Base-by-base conservation (phyloP, 177 flowering plant species). In the Vitis hybrid region DNA sequence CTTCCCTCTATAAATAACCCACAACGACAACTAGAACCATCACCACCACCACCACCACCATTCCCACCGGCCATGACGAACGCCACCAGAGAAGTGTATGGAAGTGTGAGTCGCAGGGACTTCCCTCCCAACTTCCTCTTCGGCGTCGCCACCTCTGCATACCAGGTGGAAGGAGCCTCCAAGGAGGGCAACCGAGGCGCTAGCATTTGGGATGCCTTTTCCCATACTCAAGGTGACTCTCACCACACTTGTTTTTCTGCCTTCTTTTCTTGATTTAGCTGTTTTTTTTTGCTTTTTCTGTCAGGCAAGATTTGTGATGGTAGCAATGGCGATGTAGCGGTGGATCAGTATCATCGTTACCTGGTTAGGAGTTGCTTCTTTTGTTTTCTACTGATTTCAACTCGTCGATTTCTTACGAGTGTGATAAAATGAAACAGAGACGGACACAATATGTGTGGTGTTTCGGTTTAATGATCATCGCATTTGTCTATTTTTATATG, bases 151-250 rank as follows among this genome's bases (percentile, higher is more conserved):
- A 91, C 98, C 62, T 83, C 97, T 48, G 92, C 95, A 53, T 89
- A 90, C 74, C 98, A 93, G 90, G 97, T 84, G 6, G 98, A 93
- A 89, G 98, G 98, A 60, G 98, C 87, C 10, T 68, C 75, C 33
- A 82, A 83, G 1, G 89, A 88, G 77, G 98, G 92, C 67, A 83
- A 86, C 48, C 83, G 85, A 75, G 98, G 97, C 66, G 80, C 89
- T 72, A 81, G 93, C 70, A 91, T 93, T 49, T 93, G 98, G 97
- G 98, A 93, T 81, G 84, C 82, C 60, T 92, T 93, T 60, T 51
- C 96, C n/a, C 89, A 76, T 16, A 73, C 67, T 58, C 59, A 79
- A 78, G 97, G 98, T 84, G 58, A 39, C 48, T 39, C 8, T 39
- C 48, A 39, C 9, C 48, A 8, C 60, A 55, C 16, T 58, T 63